These are phyloP conservation scores for Aspergillus costaricaensis DNA, from an alignment of 2,329 filamentous ascomycete species.

Conservation along the genomic window DNA sequence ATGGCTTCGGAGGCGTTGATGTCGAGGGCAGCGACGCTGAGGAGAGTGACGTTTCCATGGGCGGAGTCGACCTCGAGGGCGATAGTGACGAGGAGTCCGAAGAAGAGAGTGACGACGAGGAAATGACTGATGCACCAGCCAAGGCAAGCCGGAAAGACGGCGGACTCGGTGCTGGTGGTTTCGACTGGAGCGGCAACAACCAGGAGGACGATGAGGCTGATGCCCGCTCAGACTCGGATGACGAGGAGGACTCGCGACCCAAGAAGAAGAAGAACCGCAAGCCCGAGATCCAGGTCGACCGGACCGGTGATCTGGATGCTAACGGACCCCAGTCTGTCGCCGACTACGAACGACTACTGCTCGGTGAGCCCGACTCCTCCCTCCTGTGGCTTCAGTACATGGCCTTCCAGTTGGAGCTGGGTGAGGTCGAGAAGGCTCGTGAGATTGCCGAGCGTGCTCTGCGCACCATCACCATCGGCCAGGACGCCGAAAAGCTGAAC, in stretches of 20 bases:
- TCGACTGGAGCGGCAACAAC: slow-evolving; percentile 80
- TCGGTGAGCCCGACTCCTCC: slow-evolving; percentile 92
- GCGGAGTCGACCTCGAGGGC: slow-evolving; percentile 49
- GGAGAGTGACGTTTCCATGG: slow-evolving; percentile 42
- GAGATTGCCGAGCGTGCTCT: slow-evolving; percentile 89
- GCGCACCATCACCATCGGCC: slow-evolving; percentile 84
- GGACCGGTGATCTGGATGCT: slow-evolving; percentile 86
- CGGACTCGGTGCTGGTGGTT: slow-evolving; percentile 72
- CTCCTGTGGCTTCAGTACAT: slow-evolving; percentile 95
- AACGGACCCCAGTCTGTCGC: slow-evolving; percentile 85
- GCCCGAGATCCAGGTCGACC: slow-evolving; percentile 78
- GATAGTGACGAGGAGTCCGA: slow-evolving; percentile 50
- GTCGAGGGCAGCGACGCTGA: slow-evolving; percentile 39
- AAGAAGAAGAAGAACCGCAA: slow-evolving; percentile 77
- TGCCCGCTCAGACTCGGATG: slow-evolving; percentile 54
- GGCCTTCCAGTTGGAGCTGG: slow-evolving; percentile 94
- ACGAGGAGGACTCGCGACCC: slow-evolving; percentile 44
- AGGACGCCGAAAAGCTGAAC: slow-evolving; percentile 90
- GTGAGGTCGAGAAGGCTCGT: slow-evolving; percentile 83
- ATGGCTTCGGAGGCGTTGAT: slow-evolving; percentile 34
- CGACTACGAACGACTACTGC: slow-evolving; percentile 90
- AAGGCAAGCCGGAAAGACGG: slow-evolving; percentile 39
- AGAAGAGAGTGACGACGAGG: slow-evolving; percentile 45
- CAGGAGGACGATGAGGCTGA: slow-evolving; percentile 55
- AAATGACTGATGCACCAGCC: slow-evolving; percentile 36